These are phyloP conservation scores for Tolypocladium paradoxum DNA, from an alignment of 2,329 filamentous ascomycete species.

Conservation along the genomic window DNA sequence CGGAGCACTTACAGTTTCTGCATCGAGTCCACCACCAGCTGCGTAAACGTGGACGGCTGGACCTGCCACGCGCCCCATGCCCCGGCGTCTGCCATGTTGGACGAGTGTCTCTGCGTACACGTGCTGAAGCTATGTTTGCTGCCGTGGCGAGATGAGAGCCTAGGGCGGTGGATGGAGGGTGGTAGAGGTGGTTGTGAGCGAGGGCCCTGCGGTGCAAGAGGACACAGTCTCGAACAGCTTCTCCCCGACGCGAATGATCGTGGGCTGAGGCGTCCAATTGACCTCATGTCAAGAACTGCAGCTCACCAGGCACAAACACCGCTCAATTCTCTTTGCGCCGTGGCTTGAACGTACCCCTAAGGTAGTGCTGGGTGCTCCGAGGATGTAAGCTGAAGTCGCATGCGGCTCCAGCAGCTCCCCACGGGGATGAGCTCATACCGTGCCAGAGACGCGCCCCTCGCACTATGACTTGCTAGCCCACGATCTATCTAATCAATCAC, in stretches of 20 bases:
- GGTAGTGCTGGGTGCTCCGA: not conserved
- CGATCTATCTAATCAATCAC: slow-evolving; percentile 28
- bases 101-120: not conserved
- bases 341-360: not conserved
- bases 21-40: slow-evolving; percentile 67
- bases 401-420: not conserved
- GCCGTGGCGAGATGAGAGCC: not conserved
- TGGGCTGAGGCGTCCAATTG: not conserved
- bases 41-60: slow-evolving; percentile 31
- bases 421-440: slow-evolving; percentile 23
- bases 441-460: slow-evolving; percentile 7
- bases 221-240: not conserved
- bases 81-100: slow-evolving; percentile 16
- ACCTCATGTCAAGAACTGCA: slow-evolving; percentile 7
- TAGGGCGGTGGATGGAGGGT: not conserved
- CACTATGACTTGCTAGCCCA: slow-evolving; percentile 4
- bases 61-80: slow-evolving; percentile 30
- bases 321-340: too few species aligned
- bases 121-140: not conserved
- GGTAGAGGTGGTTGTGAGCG: not conserved
- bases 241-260: not conserved
- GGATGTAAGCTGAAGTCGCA: not conserved
- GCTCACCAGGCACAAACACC: not conserved
- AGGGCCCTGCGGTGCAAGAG: not conserved
- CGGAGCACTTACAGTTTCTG: slow-evolving; percentile 50